Evolutionary conservation across 768 basidiomycete genomes (phyloP).

Genomic region (Lentinula lateritia): DNA sequence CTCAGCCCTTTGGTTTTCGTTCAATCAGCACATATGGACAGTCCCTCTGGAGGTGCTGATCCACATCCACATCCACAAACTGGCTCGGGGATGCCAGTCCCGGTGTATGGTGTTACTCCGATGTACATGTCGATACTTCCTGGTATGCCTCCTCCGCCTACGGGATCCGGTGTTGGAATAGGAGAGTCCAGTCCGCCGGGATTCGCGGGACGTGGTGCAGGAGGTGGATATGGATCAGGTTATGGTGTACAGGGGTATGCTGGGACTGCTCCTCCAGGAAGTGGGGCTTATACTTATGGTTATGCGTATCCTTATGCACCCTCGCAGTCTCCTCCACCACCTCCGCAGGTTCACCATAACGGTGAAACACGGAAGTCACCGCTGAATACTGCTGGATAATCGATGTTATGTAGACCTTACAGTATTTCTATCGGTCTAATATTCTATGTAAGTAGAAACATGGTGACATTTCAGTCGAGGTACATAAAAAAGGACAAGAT

Average conservation of each 20-base stretch:
- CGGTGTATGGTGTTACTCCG: background rate
- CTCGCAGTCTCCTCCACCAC: background rate
- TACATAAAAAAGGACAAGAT: too few relatives aligned
- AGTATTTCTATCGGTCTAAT: background rate
- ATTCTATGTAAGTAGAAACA: background rate
- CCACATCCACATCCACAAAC: background rate
- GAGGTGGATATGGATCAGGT: background rate
- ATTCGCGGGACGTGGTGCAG: constrained; percentile 1
- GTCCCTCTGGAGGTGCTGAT: background rate
- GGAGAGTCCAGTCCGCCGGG: constrained; percentile 1
- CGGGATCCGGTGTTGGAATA: background rate
- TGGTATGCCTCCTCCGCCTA: constrained; percentile 2
- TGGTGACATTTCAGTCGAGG: too few relatives aligned
- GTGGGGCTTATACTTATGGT: constrained; percentile 1
- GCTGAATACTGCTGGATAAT: background rate
- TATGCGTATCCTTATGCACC: background rate
- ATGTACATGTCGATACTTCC: constrained; percentile 2
- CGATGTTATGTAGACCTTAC: background rate
- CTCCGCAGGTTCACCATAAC: background rate
- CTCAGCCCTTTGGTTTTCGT: background rate
- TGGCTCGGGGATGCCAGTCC: background rate
- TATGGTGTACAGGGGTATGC: constrained; percentile 1
- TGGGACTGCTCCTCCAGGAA: background rate
- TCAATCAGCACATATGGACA: background rate
- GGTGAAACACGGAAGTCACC: background rate